A percentile compares a stretch with the other conserved stretches of the same genome.
Evolutionary conservation across 2,329 filamentous ascomycete species (phyloP).

Genomic region (Blumeria hordei): DNA sequence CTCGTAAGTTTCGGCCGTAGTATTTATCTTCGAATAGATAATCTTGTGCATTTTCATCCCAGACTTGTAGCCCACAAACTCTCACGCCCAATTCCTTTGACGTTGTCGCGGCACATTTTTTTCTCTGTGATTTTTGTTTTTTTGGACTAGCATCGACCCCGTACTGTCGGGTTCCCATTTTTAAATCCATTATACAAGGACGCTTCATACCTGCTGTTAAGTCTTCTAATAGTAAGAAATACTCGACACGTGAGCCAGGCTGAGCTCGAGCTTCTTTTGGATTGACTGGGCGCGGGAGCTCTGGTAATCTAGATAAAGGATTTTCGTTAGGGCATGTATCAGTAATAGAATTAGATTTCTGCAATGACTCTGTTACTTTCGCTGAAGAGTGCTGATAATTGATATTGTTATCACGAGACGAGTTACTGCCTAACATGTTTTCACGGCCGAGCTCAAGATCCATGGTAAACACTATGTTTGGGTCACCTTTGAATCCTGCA

Average conservation of each 20-base stretch:
- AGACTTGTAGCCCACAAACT: constrained; percentile 88
- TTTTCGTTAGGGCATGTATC: background rate
- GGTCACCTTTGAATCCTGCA: constrained; percentile 50
- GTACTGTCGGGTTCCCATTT: constrained; percentile 96
- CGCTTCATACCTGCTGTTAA: constrained; percentile 89
- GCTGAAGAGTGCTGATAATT: background rate
- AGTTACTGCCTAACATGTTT: background rate
- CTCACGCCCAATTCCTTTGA: constrained; percentile 78
- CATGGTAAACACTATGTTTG: constrained; percentile 46
- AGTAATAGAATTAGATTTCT: background rate
- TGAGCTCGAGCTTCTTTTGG: constrained; percentile 52
- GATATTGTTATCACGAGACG: background rate
- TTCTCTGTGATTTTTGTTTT: constrained; percentile 77
- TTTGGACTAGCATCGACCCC: constrained; percentile 77
- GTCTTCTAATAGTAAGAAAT: constrained; percentile 83
- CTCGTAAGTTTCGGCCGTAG: constrained; percentile 70
- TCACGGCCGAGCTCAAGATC: constrained; percentile 20
- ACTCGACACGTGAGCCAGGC: constrained; percentile 48
- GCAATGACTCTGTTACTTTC: background rate
- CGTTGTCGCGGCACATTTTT: constrained; percentile 81
- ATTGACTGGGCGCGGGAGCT: constrained; percentile 38
- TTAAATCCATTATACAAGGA: constrained; percentile 89
- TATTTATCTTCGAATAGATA: constrained; percentile 99
- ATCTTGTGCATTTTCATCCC: constrained; percentile 60
- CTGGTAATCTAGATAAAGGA: constrained; percentile 3